A percentile compares a stretch with the other conserved stretches of the same genome.
Conservation (phyloP, 495 filamentous ascomycete species). For the Aspergillus nidulans region DNA sequence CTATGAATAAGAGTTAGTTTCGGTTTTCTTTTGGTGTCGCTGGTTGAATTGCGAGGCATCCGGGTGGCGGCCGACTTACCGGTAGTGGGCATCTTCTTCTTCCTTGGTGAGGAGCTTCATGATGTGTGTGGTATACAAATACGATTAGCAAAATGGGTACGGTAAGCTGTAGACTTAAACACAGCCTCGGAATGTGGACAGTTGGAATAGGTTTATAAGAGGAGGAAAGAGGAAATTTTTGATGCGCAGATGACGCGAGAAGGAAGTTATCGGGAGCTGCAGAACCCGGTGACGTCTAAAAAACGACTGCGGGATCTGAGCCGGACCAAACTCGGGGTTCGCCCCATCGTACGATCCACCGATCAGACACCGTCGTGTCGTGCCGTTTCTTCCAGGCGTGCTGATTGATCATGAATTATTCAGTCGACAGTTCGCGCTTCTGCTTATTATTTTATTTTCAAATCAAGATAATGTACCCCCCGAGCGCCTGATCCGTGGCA, state of each 20-base stretch:
- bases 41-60: neutral
- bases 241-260: conserved; percentile 3
- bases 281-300: conserved; percentile 30
- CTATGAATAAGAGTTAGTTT: conserved; percentile 28
- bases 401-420: neutral
- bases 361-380: neutral
- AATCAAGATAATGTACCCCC: neutral
- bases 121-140: conserved; percentile 4
- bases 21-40: neutral
- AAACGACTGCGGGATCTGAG: neutral
- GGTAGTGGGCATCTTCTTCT: conserved; percentile 70
- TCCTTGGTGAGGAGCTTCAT: conserved; percentile 97
- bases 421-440: conserved; percentile 2
- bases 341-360: conserved; percentile 13
- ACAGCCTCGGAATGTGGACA: neutral
- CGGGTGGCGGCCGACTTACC: conserved; percentile 34
- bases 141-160: neutral
- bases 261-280: conserved; percentile 14
- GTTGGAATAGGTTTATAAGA: neutral
- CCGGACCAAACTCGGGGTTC: neutral
- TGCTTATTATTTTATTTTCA: neutral
- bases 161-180: neutral
- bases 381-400: neutral
- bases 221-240: neutral
- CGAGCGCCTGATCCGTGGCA: conserved; percentile 8